phyloP scores from a whole-genome alignment of 192 early-diverging fungal genomes.

The Backusella circina region DNA sequence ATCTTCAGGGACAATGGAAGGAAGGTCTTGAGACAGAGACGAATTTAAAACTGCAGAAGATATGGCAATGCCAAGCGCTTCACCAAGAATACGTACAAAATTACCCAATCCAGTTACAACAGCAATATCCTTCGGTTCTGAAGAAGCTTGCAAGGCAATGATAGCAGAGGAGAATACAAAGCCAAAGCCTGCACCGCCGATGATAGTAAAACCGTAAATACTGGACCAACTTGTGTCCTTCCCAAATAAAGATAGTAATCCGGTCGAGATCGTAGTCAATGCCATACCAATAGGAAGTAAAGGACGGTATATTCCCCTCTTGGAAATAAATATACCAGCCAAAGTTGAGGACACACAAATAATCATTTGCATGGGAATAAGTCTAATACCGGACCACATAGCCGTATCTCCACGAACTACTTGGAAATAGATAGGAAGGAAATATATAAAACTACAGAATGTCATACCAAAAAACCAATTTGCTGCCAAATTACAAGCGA shows the following conservation, averaged over 20 bases:
- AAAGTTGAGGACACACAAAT: constrained; percentile 18
- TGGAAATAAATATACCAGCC: constrained; percentile 27
- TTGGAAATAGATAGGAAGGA: constrained; percentile 32
- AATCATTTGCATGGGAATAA: constrained; percentile 31
- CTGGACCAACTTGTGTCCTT: constrained; percentile 9
- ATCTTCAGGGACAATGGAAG: constrained; percentile 5
- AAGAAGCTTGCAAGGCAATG: constrained; percentile 29
- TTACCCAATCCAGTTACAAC: constrained; percentile 34
- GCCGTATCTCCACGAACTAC: constrained; percentile 66
- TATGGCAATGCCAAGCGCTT: constrained; percentile 35
- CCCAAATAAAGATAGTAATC: constrained; percentile 60
- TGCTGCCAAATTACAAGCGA: constrained; percentile 14
- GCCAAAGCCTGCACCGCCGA: constrained; percentile 25
- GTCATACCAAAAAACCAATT: constrained; percentile 34
- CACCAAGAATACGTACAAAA: constrained; percentile 32
- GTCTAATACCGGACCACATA: constrained; percentile 33
- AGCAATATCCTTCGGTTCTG: constrained; percentile 29
- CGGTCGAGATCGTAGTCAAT: constrained; percentile 57
- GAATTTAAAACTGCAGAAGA: constrained; percentile 28
- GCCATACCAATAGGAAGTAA: constrained; percentile 49
- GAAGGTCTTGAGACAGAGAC: constrained; percentile 17
- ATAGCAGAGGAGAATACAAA: constrained; percentile 27
- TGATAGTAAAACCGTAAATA: constrained; percentile 14
- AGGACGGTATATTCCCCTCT: constrained; percentile 13
- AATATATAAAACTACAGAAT: constrained; percentile 36